Evolutionary conservation across 2,329 filamentous ascomycete species (phyloP).

Genomic region (Calonectria hongkongensis): DNA sequence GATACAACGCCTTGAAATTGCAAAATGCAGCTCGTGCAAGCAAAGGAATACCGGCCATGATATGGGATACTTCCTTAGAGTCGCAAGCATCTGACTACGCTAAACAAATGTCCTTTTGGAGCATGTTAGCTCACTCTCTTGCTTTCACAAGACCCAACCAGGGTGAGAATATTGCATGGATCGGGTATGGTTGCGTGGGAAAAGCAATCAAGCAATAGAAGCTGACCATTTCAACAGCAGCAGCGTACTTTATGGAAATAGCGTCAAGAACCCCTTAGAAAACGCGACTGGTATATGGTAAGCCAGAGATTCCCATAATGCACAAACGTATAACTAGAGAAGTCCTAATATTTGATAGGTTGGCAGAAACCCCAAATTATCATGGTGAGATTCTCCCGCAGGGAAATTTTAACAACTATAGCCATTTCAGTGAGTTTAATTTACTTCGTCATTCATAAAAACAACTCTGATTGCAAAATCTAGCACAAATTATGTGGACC

Average conservation of each 20-base stretch:
- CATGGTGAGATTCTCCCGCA: background rate
- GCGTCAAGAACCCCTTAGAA: background rate
- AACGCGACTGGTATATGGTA: background rate
- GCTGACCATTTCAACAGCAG: background rate
- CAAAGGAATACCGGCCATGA: background rate
- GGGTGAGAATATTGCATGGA: background rate
- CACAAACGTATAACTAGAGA: too few species aligned
- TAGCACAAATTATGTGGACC: background rate
- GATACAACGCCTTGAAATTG: background rate
- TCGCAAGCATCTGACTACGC: background rate
- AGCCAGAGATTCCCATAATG: background rate
- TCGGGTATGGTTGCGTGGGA: background rate
- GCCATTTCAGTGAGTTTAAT: background rate
- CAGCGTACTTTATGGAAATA: background rate
- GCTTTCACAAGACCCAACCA: background rate
- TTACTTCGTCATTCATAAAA: too few species aligned
- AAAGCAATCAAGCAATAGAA: background rate
- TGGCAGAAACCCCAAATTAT: slow-evolving; percentile 4
- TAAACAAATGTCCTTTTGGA: background rate
- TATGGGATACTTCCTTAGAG: background rate
- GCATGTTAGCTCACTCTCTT: background rate
- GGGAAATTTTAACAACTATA: background rate
- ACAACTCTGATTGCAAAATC: too few species aligned
- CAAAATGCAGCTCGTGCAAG: background rate
- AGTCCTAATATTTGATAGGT: background rate